These are phyloP conservation scores for Diaporthe citri DNA, from an alignment of 2,329 filamentous ascomycete species.

Conservation along the genomic window DNA sequence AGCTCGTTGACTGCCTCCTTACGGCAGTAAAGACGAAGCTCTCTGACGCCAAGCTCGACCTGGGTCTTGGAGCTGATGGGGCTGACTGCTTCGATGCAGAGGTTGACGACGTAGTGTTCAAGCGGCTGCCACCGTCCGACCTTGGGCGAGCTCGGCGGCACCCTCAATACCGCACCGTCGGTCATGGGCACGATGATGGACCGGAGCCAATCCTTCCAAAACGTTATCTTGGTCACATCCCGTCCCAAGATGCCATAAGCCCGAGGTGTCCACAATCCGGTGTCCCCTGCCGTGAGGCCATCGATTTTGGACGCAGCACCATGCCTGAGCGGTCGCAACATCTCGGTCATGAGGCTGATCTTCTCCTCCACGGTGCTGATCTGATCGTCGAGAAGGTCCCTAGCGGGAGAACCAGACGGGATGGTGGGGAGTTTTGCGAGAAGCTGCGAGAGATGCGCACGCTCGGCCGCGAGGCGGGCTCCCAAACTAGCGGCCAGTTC, in stretches of 20 bases:
- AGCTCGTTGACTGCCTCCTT: conserved; percentile 95
- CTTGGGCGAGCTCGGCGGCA: conserved; percentile 89
- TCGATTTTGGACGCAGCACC: conserved; percentile 98
- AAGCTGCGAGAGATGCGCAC: conserved; percentile 89
- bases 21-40: conserved; percentile 90
- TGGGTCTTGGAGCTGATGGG: conserved; percentile 95
- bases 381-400: conserved; percentile 90
- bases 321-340: conserved; percentile 91
- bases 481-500: conserved; percentile 93
- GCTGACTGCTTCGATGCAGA: conserved; percentile 94
- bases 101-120: conserved; percentile 95
- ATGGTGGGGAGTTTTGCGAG: conserved; percentile 85
- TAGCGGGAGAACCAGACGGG: conserved; percentile 82
- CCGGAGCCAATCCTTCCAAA: conserved; percentile 99
- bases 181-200: conserved; percentile 96
- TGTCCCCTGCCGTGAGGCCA: conserved; percentile 93
- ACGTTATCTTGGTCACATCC: conserved; percentile 84
- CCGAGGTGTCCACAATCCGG: conserved; percentile 93
- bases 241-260: conserved; percentile 93
- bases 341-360: conserved; percentile 95
- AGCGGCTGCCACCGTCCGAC: conserved; percentile 96
- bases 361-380: conserved; percentile 98
- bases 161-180: conserved; percentile 83
- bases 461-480: conserved; percentile 86
- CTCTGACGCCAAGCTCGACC: conserved; percentile 90